Percentiles rank a stretch among this genome's conserved stretches.
Conservation (phyloP, 2,329 filamentous ascomycete species). For the Pseudocercospora fuligena region DNA sequence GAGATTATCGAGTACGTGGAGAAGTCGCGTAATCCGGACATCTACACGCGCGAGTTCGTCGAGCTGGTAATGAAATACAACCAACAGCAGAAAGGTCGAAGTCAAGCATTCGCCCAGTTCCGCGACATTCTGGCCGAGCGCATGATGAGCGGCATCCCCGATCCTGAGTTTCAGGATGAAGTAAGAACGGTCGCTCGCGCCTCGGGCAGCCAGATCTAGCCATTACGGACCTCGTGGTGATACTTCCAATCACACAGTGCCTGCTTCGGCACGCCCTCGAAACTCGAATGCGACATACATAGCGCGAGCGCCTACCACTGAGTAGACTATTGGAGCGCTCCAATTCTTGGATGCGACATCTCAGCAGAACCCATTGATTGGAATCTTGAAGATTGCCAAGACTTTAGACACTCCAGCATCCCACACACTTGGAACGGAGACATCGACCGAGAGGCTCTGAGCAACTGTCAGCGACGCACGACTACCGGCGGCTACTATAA, state of each 20-base stretch:
- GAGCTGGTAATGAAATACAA: conserved; percentile 67
- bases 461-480: not conserved
- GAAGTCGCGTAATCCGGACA: conserved; percentile 66
- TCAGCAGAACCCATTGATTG: not conserved
- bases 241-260: not conserved
- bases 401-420: not conserved
- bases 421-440: not conserved
- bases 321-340: not conserved
- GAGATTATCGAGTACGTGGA: conserved; percentile 71
- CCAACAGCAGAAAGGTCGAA: conserved; percentile 65
- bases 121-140: conserved; percentile 63
- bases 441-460: not conserved
- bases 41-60: conserved; percentile 69
- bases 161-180: conserved; percentile 60
- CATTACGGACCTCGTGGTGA: not conserved
- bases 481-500: not conserved
- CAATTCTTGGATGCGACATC: not conserved
- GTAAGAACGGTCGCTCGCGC: conserved; percentile 56
- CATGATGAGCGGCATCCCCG: conserved; percentile 63
- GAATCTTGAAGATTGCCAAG: not conserved
- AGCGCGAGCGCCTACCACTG: not conserved
- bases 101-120: conserved; percentile 63
- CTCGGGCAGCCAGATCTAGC: conserved; percentile 43
- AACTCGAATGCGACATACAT: not conserved
- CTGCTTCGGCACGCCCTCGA: not conserved